Evolutionary conservation across 2,329 filamentous ascomycete genomes (phyloP), one percentile per base, ranked within the genome.

Genomic region (Leptographium wingfieldii): DNA sequence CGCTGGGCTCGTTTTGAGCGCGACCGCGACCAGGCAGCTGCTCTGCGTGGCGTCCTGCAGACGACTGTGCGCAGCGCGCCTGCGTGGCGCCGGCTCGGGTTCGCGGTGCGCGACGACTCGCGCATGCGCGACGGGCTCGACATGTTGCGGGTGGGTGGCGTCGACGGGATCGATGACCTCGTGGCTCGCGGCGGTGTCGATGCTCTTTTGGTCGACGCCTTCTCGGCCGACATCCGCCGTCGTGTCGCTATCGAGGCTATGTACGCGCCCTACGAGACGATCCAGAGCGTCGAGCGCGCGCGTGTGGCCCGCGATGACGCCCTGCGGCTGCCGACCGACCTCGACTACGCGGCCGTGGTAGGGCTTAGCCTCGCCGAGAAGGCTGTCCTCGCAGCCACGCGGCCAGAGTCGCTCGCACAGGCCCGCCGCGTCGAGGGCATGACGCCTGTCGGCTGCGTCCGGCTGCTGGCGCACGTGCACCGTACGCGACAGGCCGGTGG

Each of bases 381-480:
- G 71, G 78, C 83, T 33, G 80, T 86, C 4, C 76, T 99, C 43
- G 80, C 81, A 61, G 75, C 77, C 2, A 87, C 90, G 1, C 77
- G 83, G 57, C 94, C 94, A 0, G 90, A 95, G 72, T 95, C 83
- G 62, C 77, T 99, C 27, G 92, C 90, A 0, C 94, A 96, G 79
- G 92, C 92, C 38, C 80, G 90, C 56, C 77, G 94, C 16, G 83
- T 96, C 12, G 94, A 99, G 72, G 92, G 92, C 4, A 76, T 87
- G 63, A 86, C 83, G 25, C 83, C 84, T 0, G 75, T 80, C 0
- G 83, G 81, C 0, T 80, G 79, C 60, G 68, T 86, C 52, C 73
- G 82, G 59, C 69, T 94, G 63, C 72, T 92, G 60, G 77, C 76
- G 29, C 80, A 82, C 69, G 84, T 90, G n/a, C 76, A 75, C 65